A percentile compares a stretch with the other conserved stretches of the same genome.
phyloP scores from a whole-genome alignment of 371 early-diverging fungal genomes.

The Circinella minor region DNA sequence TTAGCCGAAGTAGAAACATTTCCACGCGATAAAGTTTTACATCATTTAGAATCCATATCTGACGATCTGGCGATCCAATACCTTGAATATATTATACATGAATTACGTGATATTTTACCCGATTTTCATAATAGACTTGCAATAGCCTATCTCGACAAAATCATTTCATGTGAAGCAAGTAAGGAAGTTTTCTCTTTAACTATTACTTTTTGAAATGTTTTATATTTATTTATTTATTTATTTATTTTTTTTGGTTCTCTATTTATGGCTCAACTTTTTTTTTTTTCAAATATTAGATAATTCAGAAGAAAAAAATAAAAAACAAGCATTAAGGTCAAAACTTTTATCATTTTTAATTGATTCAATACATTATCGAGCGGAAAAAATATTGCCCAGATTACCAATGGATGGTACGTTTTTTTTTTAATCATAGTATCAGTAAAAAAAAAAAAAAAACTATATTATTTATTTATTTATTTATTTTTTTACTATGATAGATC shows the following conservation, averaged over 20 bases:
- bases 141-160: constrained; percentile 69
- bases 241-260: background rate
- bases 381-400: constrained; percentile 73
- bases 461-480: background rate
- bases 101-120: constrained; percentile 67
- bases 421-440: too few species aligned
- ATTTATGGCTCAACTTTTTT: constrained; percentile 1
- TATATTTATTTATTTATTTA: background rate
- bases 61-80: constrained; percentile 72
- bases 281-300: background rate
- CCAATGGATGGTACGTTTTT: constrained; percentile 67
- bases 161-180: constrained; percentile 15
- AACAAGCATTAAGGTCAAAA: constrained; percentile 33
- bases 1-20: constrained; percentile 60
- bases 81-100: constrained; percentile 77
- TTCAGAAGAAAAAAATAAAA: background rate
- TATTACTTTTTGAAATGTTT: background rate
- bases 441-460: too few species aligned
- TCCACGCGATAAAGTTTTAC: constrained; percentile 57
- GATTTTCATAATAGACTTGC: constrained; percentile 84
- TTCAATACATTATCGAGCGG: constrained; percentile 76
- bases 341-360: constrained; percentile 69
- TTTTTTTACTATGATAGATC: constrained; percentile 32
- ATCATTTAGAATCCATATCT: constrained; percentile 67
- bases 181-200: background rate